These are phyloP conservation scores for Gossypium ekmanianum DNA, from an alignment of 345 rosid genomes.

Conservation along the genomic window DNA sequence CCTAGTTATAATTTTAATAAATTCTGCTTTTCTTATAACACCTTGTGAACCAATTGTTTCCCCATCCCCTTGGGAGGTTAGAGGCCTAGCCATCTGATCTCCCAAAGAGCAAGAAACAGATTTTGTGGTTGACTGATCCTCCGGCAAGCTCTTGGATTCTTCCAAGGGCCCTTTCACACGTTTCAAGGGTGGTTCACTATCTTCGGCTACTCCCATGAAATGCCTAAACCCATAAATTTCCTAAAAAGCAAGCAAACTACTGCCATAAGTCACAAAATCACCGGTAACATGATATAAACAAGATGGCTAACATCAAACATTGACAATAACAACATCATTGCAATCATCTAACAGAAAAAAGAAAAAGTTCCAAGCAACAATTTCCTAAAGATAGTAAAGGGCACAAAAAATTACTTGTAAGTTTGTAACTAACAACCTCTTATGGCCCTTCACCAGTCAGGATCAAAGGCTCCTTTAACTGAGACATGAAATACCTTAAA, in stretches of 20 bases:
- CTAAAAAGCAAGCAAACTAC: background rate
- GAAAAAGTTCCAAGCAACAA: background rate
- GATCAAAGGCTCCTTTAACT: background rate
- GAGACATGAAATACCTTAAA: background rate
- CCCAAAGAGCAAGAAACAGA: conserved; percentile 45
- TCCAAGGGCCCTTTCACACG: too few relatives aligned
- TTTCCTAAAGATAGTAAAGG: background rate
- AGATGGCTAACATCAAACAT: background rate
- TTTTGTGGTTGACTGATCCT: conserved; percentile 32
- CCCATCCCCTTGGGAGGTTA: conserved; percentile 57
- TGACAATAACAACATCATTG: background rate
- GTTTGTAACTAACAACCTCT: background rate
- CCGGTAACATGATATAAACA: background rate
- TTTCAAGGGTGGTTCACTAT: too few relatives aligned
- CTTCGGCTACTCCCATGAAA: too few relatives aligned
- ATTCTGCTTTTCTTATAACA: conserved; percentile 55
- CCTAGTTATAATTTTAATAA: conserved; percentile 51
- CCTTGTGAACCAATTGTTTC: conserved; percentile 56
- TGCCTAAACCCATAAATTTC: too few relatives aligned
- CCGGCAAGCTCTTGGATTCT: conserved; percentile 19
- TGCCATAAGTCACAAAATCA: background rate
- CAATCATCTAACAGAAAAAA: background rate
- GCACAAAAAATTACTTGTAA: background rate
- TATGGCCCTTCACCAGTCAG: background rate
- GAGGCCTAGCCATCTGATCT: conserved; percentile 65